Percentiles rank a stretch among this genome's conserved stretches.
phyloP scores from a whole-genome alignment of 108 stramenopile genomes.

The Pseudonitzschia multistriata region DNA sequence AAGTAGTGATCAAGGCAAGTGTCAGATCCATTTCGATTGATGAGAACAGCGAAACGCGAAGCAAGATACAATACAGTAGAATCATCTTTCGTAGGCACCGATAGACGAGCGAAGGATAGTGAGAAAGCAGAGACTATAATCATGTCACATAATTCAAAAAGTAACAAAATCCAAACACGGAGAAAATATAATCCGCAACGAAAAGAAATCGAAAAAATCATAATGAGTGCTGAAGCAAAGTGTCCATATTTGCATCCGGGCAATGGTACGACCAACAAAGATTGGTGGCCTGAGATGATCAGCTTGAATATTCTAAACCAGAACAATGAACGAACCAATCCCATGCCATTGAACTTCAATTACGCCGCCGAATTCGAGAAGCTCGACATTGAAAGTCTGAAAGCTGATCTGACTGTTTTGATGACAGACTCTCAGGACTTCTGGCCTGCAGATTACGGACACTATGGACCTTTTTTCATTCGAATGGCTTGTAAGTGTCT shows the following conservation, averaged over 20 bases:
- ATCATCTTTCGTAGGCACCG: too few species aligned
- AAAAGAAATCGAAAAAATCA: not conserved
- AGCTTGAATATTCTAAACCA: conserved; percentile 55
- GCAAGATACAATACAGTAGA: too few species aligned
- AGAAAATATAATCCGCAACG: not conserved
- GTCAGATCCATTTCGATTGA: too few species aligned
- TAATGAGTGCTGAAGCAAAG: conserved; percentile 8
- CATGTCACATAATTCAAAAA: not conserved
- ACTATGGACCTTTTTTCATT: conserved; percentile 75
- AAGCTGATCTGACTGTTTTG: conserved; percentile 44
- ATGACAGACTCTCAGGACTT: conserved; percentile 54
- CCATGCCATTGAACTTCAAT: conserved; percentile 30
- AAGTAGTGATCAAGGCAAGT: too few species aligned
- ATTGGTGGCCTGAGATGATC: conserved; percentile 73
- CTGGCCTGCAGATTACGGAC: conserved; percentile 78
- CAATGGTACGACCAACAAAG: conserved; percentile 33
- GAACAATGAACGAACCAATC: conserved; percentile 40
- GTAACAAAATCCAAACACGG: not conserved
- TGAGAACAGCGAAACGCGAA: too few species aligned
- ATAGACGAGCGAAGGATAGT: not conserved
- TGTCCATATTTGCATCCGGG: conserved; percentile 35
- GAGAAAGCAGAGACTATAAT: not conserved
- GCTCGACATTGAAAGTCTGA: conserved; percentile 46
- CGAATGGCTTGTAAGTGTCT: conserved; percentile 34
- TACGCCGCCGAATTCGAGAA: conserved; percentile 47